A percentile compares a stretch with the other conserved stretches of the same genome.
Evolutionary conservation across 1,139 yeast genomes (phyloP).

Genomic region (Geotrichum carabidarum): DNA sequence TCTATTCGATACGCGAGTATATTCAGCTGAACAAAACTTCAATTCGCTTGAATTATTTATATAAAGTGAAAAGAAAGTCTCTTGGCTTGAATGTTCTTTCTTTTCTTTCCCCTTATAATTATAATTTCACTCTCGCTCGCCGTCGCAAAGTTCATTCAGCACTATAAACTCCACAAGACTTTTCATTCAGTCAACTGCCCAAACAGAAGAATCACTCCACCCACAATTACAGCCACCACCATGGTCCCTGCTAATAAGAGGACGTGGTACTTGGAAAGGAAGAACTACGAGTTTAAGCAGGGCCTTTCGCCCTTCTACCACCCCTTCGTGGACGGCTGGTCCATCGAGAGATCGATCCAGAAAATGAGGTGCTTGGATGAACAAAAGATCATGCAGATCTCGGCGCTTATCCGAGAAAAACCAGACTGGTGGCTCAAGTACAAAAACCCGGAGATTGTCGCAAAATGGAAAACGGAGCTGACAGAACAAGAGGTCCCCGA

Average conservation of each 20-base stretch:
- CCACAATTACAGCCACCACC: no score
- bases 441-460: slow-evolving; percentile 32
- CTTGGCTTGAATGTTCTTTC: no score
- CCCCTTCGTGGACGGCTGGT: slow-evolving; percentile 7
- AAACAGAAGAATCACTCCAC: no score
- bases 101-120: no score
- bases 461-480: slow-evolving; percentile 39
- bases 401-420: slow-evolving; percentile 34
- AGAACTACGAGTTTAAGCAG: neutral
- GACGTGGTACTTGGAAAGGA: neutral
- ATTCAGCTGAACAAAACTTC: no score
- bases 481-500: slow-evolving; percentile 12
- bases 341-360: neutral
- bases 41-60: no score
- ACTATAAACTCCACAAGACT: no score
- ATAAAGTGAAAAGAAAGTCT: no score
- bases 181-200: no score
- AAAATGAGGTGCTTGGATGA: slow-evolving; percentile 26
- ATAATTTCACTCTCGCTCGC: no score
- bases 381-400: slow-evolving; percentile 32
- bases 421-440: slow-evolving; percentile 39
- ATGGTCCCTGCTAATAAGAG: neutral
- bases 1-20: no score
- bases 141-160: no score
- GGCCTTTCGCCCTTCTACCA: neutral